Conservation (phyloP, 2,329 filamentous ascomycete genomes). For the Fusarium decemcellulare region DNA sequence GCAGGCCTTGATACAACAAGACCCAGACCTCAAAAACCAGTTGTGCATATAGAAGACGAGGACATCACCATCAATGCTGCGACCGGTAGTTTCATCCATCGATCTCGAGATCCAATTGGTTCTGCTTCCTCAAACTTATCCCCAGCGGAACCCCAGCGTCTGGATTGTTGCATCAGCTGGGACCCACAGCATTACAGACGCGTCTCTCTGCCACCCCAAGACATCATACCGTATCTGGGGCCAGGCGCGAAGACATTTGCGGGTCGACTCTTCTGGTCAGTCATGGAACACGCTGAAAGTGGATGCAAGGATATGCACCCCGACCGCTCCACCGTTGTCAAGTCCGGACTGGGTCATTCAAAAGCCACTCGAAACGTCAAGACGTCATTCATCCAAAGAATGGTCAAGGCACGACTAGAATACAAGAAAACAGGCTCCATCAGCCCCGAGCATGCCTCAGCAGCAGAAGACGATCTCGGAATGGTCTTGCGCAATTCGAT, state of each 20-base stretch:
- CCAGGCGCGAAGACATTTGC: constrained; percentile 21
- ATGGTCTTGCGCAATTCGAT: constrained; percentile 14
- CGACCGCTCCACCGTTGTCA: constrained; percentile 5
- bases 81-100: neutral
- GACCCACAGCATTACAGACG: constrained; percentile 31
- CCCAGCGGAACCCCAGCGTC: neutral
- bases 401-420: constrained; percentile 32
- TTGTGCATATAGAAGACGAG: neutral
- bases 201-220: constrained; percentile 26
- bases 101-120: neutral
- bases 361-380: constrained; percentile 12
- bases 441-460: constrained; percentile 14
- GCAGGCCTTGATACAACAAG: constrained; percentile 15
- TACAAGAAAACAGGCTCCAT: constrained; percentile 26
- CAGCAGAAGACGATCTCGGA: constrained; percentile 27
- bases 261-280: constrained; percentile 31
- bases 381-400: constrained; percentile 20
- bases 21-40: too few relatives aligned
- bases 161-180: constrained; percentile 22
- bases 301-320: constrained; percentile 9
- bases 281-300: constrained; percentile 26
- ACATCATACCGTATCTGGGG: constrained; percentile 34
- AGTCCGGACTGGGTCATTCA: constrained; percentile 23
- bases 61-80: neutral
- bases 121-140: neutral